Percentiles rank a stretch among this genome's conserved stretches.
These are phyloP conservation scores for Hypomyces perniciosus DNA, from an alignment of 2,329 filamentous ascomycete species.

Conservation along the genomic window DNA sequence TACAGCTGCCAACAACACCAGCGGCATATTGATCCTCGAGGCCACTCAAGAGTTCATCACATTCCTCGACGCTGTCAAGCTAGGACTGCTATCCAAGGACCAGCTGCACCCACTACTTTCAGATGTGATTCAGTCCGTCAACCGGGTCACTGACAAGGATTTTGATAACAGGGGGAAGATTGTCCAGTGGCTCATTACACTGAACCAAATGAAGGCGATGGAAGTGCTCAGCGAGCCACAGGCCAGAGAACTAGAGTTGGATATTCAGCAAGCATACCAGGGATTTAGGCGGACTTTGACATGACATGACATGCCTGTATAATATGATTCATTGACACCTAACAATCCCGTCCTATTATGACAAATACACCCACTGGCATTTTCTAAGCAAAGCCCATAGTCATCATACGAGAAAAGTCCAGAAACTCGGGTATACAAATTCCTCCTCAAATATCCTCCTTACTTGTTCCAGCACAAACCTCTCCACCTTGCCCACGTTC, in stretches of 20 bases:
- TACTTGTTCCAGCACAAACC: conserved; percentile 94
- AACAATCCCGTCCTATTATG: neutral
- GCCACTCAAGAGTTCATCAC: conserved; percentile 99
- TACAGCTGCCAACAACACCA: conserved; percentile 41
- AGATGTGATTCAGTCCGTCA: conserved; percentile 94
- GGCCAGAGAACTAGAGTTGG: conserved; percentile 80
- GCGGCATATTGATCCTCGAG: conserved; percentile 68
- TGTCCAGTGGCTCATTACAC: conserved; percentile 92
- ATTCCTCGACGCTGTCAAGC: conserved; percentile 87
- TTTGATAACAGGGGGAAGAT: conserved; percentile 97
- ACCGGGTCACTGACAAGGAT: conserved; percentile 91
- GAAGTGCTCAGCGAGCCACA: conserved; percentile 86
- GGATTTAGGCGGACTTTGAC: conserved; percentile 80
- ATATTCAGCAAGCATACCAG: conserved; percentile 90
- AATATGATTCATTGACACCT: no score
- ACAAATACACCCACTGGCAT: neutral
- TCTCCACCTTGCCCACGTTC: conserved; percentile 97
- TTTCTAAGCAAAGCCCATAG: neutral
- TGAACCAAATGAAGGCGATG: conserved; percentile 96
- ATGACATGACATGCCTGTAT: conserved; percentile 24
- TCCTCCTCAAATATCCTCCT: conserved; percentile 97
- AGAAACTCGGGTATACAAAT: conserved; percentile 96
- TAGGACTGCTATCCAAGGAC: conserved; percentile 90
- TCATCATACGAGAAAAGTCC: conserved; percentile 81
- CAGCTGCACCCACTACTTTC: conserved; percentile 91